Conservation (phyloP, 2,329 filamentous ascomycete genomes). For the Aspergillus floridensis region DNA sequence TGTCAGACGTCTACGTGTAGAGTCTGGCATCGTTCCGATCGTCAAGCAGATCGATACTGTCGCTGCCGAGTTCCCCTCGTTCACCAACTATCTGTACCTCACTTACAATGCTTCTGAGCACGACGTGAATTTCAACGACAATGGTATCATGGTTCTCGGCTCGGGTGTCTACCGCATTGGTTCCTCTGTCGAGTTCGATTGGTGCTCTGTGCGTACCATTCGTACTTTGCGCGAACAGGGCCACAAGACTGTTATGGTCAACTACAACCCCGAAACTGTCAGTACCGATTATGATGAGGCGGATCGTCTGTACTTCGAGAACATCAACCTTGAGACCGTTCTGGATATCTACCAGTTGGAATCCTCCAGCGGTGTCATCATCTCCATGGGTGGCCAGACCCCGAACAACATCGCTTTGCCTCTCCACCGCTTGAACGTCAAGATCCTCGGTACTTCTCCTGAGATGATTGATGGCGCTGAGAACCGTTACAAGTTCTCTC, state of each 20-base stretch:
- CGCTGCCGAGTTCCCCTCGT: conserved; percentile 90
- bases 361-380: conserved; percentile 76
- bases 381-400: conserved; percentile 95
- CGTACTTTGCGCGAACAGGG: conserved; percentile 80
- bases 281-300: conserved; percentile 92
- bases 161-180: conserved; percentile 97
- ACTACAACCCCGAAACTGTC: conserved; percentile 89
- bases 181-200: conserved; percentile 97
- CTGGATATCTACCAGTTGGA: conserved; percentile 93
- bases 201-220: conserved; percentile 94
- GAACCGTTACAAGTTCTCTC: conserved; percentile 97
- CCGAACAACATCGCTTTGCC: conserved; percentile 97
- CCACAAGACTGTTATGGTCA: conserved; percentile 95
- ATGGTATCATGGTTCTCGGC: conserved; percentile 92
- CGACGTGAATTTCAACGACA: conserved; percentile 80
- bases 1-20: conserved; percentile 77
- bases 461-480: conserved; percentile 99
- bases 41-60: conserved; percentile 99
- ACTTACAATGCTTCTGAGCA: conserved; percentile 91
- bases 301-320: conserved; percentile 93
- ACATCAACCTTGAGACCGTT: conserved; percentile 84
- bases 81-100: conserved; percentile 93
- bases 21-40: conserved; percentile 79
- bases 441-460: conserved; percentile 89
- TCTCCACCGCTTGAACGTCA: conserved; percentile 82